Conservation (phyloP, 225 moss, liverwort and hornwort species). For the Sphagnum tenellum region DNA sequence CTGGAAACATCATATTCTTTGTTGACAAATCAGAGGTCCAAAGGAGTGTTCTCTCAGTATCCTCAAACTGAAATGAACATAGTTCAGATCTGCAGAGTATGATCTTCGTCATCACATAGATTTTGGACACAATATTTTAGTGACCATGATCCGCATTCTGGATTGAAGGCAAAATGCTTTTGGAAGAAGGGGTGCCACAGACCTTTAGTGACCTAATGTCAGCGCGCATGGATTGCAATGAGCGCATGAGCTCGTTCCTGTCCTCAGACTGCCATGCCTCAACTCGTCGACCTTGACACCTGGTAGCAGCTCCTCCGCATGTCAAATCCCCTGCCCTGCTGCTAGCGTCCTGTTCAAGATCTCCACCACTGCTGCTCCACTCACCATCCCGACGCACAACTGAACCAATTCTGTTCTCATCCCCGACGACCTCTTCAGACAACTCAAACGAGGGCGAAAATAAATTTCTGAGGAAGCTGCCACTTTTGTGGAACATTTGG, state of each 20-base stretch:
- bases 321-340: constrained; percentile 10
- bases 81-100: background rate
- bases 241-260: constrained; percentile 27
- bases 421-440: constrained; percentile 8
- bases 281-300: constrained; percentile 17
- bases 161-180: too few relatives aligned
- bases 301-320: constrained; percentile 15
- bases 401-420: constrained; percentile 6
- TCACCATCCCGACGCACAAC: constrained; percentile 11
- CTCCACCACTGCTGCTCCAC: constrained; percentile 6
- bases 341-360: constrained; percentile 5
- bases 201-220: constrained; percentile 50
- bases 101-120: background rate
- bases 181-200: background rate
- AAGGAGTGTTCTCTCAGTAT: background rate
- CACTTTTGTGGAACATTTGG: constrained; percentile 15
- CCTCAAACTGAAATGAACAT: background rate
- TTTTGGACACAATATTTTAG: background rate
- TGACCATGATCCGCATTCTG: too few relatives aligned
- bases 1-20: too few relatives aligned
- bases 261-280: constrained; percentile 40
- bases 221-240: constrained; percentile 40
- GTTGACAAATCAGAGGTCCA: too few relatives aligned
- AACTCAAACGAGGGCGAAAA: constrained; percentile 25
- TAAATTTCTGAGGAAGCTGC: constrained; percentile 25